phyloP scores from a whole-genome alignment of 352 stramenopile species.

The Hyaloperonospora arabidopsidis region DNA sequence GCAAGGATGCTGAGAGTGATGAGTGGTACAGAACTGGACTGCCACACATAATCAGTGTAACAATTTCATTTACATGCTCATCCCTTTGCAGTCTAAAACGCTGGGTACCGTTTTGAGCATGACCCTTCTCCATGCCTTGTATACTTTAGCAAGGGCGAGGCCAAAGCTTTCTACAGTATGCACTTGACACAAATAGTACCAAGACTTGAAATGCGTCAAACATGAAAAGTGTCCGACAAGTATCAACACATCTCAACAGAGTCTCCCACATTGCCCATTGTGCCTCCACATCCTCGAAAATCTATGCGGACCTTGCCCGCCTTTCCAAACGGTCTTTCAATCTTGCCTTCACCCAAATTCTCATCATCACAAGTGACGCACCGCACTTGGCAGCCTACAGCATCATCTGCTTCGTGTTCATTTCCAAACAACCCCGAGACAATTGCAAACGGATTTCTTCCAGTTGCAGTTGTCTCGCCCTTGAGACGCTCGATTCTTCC shows the following conservation, averaged over 20 bases:
- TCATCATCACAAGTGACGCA: constrained; percentile 5
- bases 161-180: too few relatives aligned
- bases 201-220: too few relatives aligned
- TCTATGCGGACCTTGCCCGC: constrained; percentile 61
- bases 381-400: constrained; percentile 21
- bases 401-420: constrained; percentile 34
- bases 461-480: constrained; percentile 52
- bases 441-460: constrained; percentile 59
- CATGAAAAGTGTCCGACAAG: too few relatives aligned
- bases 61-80: too few relatives aligned
- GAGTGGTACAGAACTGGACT: too few relatives aligned
- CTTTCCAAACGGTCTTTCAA: constrained; percentile 74
- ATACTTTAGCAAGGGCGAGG: too few relatives aligned
- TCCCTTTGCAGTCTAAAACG: too few relatives aligned
- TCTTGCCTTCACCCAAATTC: constrained; percentile 30
- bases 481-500: constrained; percentile 60
- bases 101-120: too few relatives aligned
- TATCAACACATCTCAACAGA: constrained; percentile 19
- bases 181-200: too few relatives aligned
- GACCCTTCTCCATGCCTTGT: too few relatives aligned
- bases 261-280: constrained; percentile 38
- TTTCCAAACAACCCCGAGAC: constrained; percentile 46
- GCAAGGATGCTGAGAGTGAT: too few relatives aligned
- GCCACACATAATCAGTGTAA: too few relatives aligned
- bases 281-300: constrained; percentile 40